Conservation (phyloP, 176 grass and related monocot species). For the Bonia amplexicaulis region DNA sequence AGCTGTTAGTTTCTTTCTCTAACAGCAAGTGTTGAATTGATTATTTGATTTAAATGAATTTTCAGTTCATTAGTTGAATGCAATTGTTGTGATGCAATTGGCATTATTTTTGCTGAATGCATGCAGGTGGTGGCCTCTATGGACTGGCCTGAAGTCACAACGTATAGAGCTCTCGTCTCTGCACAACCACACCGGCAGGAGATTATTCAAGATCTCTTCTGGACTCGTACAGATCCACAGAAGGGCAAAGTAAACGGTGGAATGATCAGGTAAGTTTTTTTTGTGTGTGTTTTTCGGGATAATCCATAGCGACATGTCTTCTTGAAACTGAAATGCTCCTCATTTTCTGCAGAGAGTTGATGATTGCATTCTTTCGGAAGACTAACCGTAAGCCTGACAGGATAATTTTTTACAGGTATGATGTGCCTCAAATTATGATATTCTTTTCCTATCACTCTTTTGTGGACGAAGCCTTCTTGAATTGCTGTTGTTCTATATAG, state of each 20-base stretch:
- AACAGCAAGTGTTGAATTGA: not conserved
- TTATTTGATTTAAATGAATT: not conserved
- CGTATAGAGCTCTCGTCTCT: conserved; percentile 64
- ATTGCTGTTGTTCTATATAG: not conserved
- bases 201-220: conserved; percentile 71
- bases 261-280: conserved; percentile 57
- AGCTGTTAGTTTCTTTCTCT: conserved; percentile 45
- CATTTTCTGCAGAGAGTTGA: not conserved
- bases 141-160: conserved; percentile 71
- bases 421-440: not conserved
- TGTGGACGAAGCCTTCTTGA: not conserved
- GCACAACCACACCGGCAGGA: conserved; percentile 64
- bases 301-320: not conserved
- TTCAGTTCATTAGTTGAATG: not conserved
- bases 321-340: not conserved
- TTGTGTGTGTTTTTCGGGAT: too few relatives aligned
- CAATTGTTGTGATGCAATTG: not conserved
- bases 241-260: conserved; percentile 35
- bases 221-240: conserved; percentile 22
- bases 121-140: conserved; percentile 77
- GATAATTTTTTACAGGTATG: conserved; percentile 93
- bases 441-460: not conserved
- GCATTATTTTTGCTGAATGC: not conserved
- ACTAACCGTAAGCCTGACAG: conserved; percentile 22
- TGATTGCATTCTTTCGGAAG: conserved; percentile 13